Base-by-base conservation (phyloP, 164 flowering plant species). In the Piper betle region DNA sequence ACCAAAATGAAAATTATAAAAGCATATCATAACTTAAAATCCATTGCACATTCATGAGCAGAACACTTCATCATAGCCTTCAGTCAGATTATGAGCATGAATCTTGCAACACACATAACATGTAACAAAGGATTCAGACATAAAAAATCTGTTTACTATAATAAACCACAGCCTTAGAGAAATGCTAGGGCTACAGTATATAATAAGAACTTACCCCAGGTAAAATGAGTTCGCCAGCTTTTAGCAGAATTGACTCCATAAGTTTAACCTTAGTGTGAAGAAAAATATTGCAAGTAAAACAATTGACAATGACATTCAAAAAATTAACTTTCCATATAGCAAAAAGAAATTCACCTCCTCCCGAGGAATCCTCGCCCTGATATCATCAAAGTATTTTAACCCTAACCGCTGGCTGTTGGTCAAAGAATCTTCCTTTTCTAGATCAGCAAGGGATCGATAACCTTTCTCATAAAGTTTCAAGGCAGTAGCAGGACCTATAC, bases 401-500 rank as follows among this genome's bases (percentile, higher is more conserved):
- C 99, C 99, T 60, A 86, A 4, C 77, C 67, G 81, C 64, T 93
- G 99, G 16, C 91, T 64, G 74, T 75, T 70, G 62, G 95, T 90
- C 52, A 93, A 74, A 12, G 97, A 81, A 39, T 75, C 82, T 39
- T 93, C 96, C 25, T 75, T 78, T 73, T 76, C 74, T 67, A 93
- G 72, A 72, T 93, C 97, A 58, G 86, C 84, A 16, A 93, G 77
- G 41, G 85, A 82, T 39, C 99, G 85, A 58, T 86, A 71, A 52
- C 97, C 96, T 74, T 88, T 93, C 58, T 88, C 97, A 72, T 88
- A 88, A 16, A 90, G 79, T 76, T 88, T 90, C 67, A 84, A 71
- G 50, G 96, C 94, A 64, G 97, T 93, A 65, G 99, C 87, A 37
- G 99, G 97, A 71, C 97, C 99, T 75, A 93, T 75, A 37, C 97